phyloP scores from a whole-genome alignment of 306 rosid genomes.

The Cucurbita argyrosperma region DNA sequence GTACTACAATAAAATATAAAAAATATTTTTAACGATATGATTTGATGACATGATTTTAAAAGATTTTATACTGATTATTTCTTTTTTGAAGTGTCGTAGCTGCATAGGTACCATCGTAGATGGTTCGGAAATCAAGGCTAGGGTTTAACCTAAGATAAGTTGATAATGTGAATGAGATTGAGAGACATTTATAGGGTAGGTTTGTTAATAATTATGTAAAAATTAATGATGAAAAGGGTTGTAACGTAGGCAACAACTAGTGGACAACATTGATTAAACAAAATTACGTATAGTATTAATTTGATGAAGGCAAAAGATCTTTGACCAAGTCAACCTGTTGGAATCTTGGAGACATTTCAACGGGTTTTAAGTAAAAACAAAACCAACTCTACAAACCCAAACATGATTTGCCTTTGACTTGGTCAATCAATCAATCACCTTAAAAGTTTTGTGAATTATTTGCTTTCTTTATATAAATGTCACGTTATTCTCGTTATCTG shows the following conservation, averaged over 20 bases:
- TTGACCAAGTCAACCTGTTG: slow-evolving; percentile 7
- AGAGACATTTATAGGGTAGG: not conserved
- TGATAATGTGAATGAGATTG: not conserved
- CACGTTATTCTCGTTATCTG: no score
- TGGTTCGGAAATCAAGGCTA: no score
- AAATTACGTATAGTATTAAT: not conserved
- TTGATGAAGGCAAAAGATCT: slow-evolving; percentile 6
- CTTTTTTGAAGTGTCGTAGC: no score
- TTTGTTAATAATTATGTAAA: not conserved
- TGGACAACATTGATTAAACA: not conserved
- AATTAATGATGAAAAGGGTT: not conserved
- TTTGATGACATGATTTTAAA: no score
- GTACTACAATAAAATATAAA: no score
- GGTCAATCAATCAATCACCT: not conserved
- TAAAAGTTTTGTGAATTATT: not conserved
- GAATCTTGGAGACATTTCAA: slow-evolving; percentile 10
- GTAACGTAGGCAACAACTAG: not conserved
- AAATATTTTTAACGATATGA: no score
- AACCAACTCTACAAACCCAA: not conserved
- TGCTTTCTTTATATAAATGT: not conserved
- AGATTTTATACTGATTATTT: no score
- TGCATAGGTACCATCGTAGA: no score
- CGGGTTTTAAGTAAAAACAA: not conserved
- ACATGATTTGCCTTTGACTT: not conserved
- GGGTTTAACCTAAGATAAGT: not conserved